Percentiles rank a stretch among this genome's conserved stretches.
These are phyloP conservation scores for Magnaporthiopsis incrustans DNA, from an alignment of 2,329 filamentous ascomycete genomes.

Conservation along the genomic window DNA sequence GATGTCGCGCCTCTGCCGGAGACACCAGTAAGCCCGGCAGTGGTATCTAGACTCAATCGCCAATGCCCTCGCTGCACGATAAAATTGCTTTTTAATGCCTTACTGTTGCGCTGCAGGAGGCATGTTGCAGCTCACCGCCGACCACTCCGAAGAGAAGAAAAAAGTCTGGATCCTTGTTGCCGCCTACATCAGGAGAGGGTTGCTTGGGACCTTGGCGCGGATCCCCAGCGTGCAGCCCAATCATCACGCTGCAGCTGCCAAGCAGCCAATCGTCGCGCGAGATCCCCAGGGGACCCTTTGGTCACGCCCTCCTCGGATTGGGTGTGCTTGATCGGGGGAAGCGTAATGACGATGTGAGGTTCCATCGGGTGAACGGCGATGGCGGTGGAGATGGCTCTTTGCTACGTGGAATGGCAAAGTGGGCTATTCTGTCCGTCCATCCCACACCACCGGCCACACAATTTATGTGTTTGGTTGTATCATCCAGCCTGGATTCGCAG, in stretches of 20 bases:
- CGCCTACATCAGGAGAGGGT: background rate
- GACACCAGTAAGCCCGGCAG: background rate
- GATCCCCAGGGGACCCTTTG: background rate
- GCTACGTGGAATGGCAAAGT: background rate
- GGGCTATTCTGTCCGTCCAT: background rate
- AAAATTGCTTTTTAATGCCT: background rate
- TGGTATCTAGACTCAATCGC: background rate
- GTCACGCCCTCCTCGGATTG: background rate
- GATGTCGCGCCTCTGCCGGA: background rate
- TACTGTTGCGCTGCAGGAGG: background rate
- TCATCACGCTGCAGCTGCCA: background rate
- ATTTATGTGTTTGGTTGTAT: background rate
- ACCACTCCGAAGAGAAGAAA: background rate
- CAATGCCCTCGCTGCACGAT: background rate
- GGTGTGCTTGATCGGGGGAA: background rate
- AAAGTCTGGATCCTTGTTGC: background rate
- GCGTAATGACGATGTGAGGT: background rate
- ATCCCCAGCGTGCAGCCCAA: background rate
- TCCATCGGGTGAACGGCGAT: background rate
- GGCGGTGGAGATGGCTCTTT: background rate
- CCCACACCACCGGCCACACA: background rate
- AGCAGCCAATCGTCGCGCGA: background rate
- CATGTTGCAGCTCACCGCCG: background rate
- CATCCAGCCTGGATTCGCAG: background rate
- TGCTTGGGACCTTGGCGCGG: background rate